Conservation (phyloP, 2,329 filamentous ascomycete genomes). For the Escovopsis weberi region DNA sequence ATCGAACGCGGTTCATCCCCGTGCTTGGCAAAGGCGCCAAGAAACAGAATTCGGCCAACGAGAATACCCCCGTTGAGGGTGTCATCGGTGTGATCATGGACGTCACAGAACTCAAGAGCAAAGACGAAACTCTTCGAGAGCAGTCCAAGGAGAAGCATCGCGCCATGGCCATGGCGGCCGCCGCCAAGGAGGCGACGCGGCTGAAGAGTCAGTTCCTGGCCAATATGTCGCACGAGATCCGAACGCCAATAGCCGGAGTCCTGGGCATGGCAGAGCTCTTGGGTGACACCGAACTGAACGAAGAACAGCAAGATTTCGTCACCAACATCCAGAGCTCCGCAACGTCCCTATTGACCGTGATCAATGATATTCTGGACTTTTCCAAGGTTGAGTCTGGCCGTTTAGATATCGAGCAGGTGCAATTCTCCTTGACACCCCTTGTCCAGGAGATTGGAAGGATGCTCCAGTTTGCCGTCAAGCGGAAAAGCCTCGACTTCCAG, state of each 20-base stretch:
- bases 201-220: constrained; percentile 70
- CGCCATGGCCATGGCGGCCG: constrained; percentile 58
- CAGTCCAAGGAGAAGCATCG: constrained; percentile 56
- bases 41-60: constrained; percentile 30
- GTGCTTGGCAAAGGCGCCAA: constrained; percentile 41
- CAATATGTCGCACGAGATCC: constrained; percentile 71
- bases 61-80: constrained; percentile 43
- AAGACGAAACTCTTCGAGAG: constrained; percentile 46
- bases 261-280: constrained; percentile 68
- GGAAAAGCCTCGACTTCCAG: constrained; percentile 61
- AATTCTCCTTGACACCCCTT: constrained; percentile 60
- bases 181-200: constrained; percentile 65
- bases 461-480: constrained; percentile 70
- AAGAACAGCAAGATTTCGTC: constrained; percentile 60
- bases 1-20: constrained; percentile 56
- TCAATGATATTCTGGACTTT: constrained; percentile 84
- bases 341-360: constrained; percentile 70
- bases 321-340: constrained; percentile 69
- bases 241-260: constrained; percentile 66
- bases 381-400: constrained; percentile 72
- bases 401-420: constrained; percentile 65
- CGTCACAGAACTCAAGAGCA: constrained; percentile 55
- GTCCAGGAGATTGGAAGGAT: constrained; percentile 73
- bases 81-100: constrained; percentile 72
- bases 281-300: constrained; percentile 49